Percentiles rank a stretch among this genome's conserved stretches.
Conservation (phyloP, 2,329 filamentous ascomycete genomes). For the Colletotrichum tanaceti region DNA sequence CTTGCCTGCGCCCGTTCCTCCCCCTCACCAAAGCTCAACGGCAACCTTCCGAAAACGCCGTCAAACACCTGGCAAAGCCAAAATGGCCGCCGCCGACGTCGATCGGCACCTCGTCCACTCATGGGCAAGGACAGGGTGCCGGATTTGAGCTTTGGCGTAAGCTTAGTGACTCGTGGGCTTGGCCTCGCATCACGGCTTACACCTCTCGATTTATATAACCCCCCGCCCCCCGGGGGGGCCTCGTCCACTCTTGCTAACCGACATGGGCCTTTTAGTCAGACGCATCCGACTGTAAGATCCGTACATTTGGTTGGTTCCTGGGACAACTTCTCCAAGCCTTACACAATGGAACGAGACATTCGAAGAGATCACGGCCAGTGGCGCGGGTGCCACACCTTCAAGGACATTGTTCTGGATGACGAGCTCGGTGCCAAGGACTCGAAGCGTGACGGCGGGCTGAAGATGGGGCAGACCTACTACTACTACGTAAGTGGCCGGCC, state of each 20-base stretch:
- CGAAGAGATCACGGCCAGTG: constrained; percentile 81
- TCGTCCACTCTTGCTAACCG: constrained; percentile 44
- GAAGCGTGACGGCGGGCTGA: constrained; percentile 81
- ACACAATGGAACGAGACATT: constrained; percentile 83
- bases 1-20: constrained; percentile 35
- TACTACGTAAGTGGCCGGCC: constrained; percentile 79
- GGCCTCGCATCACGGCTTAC: constrained; percentile 30
- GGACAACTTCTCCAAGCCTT: constrained; percentile 88
- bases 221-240: background rate
- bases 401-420: constrained; percentile 86
- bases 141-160: constrained; percentile 28
- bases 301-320: constrained; percentile 91
- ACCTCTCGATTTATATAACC: constrained; percentile 27
- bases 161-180: constrained; percentile 38
- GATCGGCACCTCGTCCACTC: constrained; percentile 30
- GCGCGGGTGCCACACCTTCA: constrained; percentile 89
- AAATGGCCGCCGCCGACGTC: constrained; percentile 22
- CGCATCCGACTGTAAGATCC: constrained; percentile 69
- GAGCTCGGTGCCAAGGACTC: constrained; percentile 61
- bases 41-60: constrained; percentile 37
- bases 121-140: constrained; percentile 19
- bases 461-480: constrained; percentile 94
- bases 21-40: constrained; percentile 29
- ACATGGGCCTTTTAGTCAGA: constrained; percentile 60
- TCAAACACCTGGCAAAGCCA: constrained; percentile 38